Evolutionary conservation across 768 basidiomycete species (phyloP).

Genomic region (Mycena indigotica): DNA sequence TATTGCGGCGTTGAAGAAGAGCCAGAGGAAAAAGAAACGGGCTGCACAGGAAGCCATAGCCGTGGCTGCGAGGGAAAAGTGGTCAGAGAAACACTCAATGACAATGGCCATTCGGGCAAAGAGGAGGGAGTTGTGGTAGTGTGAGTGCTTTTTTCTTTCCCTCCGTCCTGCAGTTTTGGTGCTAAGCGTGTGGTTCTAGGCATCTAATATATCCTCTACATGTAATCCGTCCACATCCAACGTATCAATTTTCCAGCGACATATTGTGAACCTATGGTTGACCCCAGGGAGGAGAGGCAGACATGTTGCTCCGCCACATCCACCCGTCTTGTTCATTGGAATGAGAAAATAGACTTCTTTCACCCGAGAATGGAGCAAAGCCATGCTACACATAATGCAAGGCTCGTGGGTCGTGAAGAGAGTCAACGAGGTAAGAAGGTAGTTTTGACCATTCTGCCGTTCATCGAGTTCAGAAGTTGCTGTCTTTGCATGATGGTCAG

Average conservation of each 20-base stretch:
- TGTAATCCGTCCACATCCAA: conserved; percentile 18
- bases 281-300: conserved; percentile 82
- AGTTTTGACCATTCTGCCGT: conserved; percentile 68
- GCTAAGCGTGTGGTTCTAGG: conserved; percentile 23
- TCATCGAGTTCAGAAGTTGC: conserved; percentile 17
- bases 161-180: background rate
- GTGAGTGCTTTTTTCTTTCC: background rate
- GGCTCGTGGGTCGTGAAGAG: conserved; percentile 96
- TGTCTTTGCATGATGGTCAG: conserved; percentile 49
- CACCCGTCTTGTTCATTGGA: conserved; percentile 79
- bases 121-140: conserved; percentile 74
- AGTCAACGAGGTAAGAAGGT: conserved; percentile 82
- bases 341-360: conserved; percentile 78
- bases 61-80: conserved; percentile 50
- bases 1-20: conserved; percentile 62
- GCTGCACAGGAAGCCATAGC: conserved; percentile 50
- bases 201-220: conserved; percentile 41
- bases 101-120: conserved; percentile 66
- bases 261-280: conserved; percentile 85
- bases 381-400: conserved; percentile 98
- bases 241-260: conserved; percentile 54
- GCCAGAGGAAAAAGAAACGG: conserved; percentile 46
- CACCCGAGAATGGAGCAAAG: conserved; percentile 91
- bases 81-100: conserved; percentile 72
- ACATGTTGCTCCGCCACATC: conserved; percentile 77